Base-by-base conservation (phyloP, 192 early-diverging fungal genomes). In the Backusella tarrabulga region DNA sequence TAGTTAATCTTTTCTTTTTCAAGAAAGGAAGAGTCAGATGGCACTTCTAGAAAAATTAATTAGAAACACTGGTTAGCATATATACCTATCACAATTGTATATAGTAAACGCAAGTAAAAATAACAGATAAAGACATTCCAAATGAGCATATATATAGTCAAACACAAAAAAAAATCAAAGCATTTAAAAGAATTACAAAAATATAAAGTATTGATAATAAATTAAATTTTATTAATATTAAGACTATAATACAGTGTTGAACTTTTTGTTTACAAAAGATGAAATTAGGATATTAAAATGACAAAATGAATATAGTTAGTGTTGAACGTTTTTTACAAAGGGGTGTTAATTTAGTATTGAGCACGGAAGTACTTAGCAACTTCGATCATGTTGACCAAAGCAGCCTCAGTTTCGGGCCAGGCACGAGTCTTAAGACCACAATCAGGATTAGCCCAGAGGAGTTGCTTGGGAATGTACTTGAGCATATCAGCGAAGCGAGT, bases 401-500 rank as follows among this genome's bases (percentile, higher is more conserved):
- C 92, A 80, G 89, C 89, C 83, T 96, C 90, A 77, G 94, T 94
- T 87, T 99, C 97, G 54, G 87, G 83, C 97, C 97, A 99, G 54
- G 93, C 95, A 83, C 97, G 93, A 52, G 97, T 96, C 91, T 98
- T 94, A 73, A 99, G 89, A 71, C 97, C 97, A 83, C 97, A 99
- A 86, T 99, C 97, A 34, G 97, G 97, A 91, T 98, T 98, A 77
- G 95, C 91, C 97, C 97, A 98, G 21, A 98, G 83, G 71, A 93
- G 88, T 46, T 93, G 86, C 32, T 86, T 81, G 32, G 93, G 88
- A 32, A 99, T 85, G 88, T 96, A 95, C 87, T 92, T 91, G 78
- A 95, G 88, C 89, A 98, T 94, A 66, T 90, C 91, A 60, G 86
- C 84, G 60, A 96, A 87, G 73, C 95, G 93, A 29, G 90, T 88